phyloP scores from a whole-genome alignment of 2,329 filamentous ascomycete species.

The Aspergillus flavus region DNA sequence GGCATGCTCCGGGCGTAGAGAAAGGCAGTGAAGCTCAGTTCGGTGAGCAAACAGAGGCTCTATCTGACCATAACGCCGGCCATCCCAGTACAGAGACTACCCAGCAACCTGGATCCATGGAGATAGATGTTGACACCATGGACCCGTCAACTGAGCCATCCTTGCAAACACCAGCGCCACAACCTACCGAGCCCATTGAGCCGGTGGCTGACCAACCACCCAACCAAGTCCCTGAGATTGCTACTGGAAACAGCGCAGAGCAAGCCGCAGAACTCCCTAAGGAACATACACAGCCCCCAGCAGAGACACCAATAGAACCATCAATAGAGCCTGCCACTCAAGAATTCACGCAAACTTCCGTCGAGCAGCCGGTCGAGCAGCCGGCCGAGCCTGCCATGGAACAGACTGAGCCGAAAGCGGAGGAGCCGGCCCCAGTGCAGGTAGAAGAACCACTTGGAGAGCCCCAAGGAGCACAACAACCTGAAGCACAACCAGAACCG shows the following conservation, averaged over 20 bases:
- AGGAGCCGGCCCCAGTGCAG: neutral
- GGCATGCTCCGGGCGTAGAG: slow-evolving; percentile 4
- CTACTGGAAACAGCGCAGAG: neutral
- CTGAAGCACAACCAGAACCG: neutral
- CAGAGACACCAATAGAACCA: neutral
- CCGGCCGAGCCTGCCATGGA: neutral
- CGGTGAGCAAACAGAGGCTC: slow-evolving; percentile 7
- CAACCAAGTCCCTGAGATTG: neutral
- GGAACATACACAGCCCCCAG: neutral
- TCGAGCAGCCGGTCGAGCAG: slow-evolving; percentile 9
- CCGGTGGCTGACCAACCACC: neutral
- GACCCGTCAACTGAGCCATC: slow-evolving; percentile 4
- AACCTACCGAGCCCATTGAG: slow-evolving; percentile 1
- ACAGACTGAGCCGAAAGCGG: neutral
- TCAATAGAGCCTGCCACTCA: neutral
- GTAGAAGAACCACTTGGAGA: neutral
- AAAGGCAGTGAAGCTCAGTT: slow-evolving; percentile 3
- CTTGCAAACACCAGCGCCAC: neutral
- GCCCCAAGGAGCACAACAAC: neutral
- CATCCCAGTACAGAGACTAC: slow-evolving; percentile 4
- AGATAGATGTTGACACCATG: slow-evolving; percentile 1
- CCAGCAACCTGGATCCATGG: slow-evolving; percentile 3
- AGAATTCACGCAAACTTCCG: slow-evolving; percentile 1
- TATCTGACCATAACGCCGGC: neutral
- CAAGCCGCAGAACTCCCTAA: neutral